Base-by-base conservation (phyloP, 2,329 filamentous ascomycete genomes). In the Rutstroemia sp. region DNA sequence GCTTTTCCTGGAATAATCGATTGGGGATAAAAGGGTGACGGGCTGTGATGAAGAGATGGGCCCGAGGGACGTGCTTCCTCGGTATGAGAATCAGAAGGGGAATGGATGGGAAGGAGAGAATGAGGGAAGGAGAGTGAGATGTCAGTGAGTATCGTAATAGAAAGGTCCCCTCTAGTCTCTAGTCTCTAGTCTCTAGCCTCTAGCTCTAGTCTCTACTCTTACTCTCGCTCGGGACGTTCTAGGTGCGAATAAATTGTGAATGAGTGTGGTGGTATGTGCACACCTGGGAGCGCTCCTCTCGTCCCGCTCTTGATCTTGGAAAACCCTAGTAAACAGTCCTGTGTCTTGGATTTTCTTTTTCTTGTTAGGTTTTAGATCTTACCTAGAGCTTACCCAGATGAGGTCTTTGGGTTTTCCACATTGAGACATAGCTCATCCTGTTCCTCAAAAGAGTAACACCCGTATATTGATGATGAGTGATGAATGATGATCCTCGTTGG, bases 401-500 rank as follows among this genome's bases (percentile, higher is more conserved):
- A 34, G 30, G 30, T 34, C 30, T 34, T 14, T 34, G 9, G 30
- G 30, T 12, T 14, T 34, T 34, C 39, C 18, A 42, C 18, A 48
- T 41, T 54, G 52, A 54, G 52, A 54, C 44, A 54, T 41, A 49
- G 9, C 42, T 44, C 4, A 25, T 48, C 30, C 18, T n/a, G 42
- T 16, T 49, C 12, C 47, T 25, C 6, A 34, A 25, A 51, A 21
- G 25, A 50, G 53, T 51, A 50, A 44, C 25, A 55, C 47, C 23
- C 37, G 50, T 55, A 44, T 55, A 42, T 44, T 55, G 37, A 42
- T 50, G 38, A 50, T 55, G 38, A 9, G 18, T 16, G 21, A 44
- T 55, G 38, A n/a, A 30, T 16, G 21, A 44, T 55, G 53, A 55
- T 51, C 53, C 53, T 55, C 53, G 53, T 55, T 55, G 53, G 53